Evolutionary conservation across 2,329 filamentous ascomycete genomes (phyloP), one percentile per base, ranked within the genome.

Genomic region (Trichoderma sp.): DNA sequence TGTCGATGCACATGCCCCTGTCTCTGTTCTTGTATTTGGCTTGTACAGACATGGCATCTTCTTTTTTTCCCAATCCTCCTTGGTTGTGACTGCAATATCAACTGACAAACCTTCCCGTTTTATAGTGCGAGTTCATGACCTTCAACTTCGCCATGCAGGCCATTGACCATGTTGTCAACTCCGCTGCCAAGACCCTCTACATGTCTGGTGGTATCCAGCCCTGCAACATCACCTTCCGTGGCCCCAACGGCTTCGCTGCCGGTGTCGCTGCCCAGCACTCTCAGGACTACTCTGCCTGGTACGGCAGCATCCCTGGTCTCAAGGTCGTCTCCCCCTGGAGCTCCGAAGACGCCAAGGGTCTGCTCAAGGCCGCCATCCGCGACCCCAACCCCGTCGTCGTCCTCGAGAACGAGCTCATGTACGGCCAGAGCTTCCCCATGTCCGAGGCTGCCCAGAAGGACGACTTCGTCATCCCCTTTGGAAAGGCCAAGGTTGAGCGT

Each of bases 61-160:
- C 15, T 32, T 6, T 4, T 18, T 14, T 6, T 12, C 9, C 56
- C 24, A 15, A 11, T 51, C 1, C 9, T 32, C 28, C 4, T 21
- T 4, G 0, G 18, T 32, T 21, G 8, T 9, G 14, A 32, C 14
- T 30, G 3, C 21, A 28, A 39, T 43, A 6, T 51, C 28, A 14
- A 28, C 30, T 28, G 34, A 56, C 14, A 21, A 3, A 6, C 28
- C 18, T 32, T 18, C 4, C 43, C 12, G 1, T 15, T 18, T 32
- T 4, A 74, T 9, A 96, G 93, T 96, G 93, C 89, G 96, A 99
- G 87, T 99, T 99, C 89, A 99, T 99, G 96, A 99, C 96, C 80
- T 98, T 97, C 91, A 99, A 99, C 90, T 98, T 98, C 82, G 95
- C 96, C 84, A 99, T 99, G 96, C 96, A 99, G 87, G 94, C 96